Evolutionary conservation across 352 stramenopile species (phyloP), one percentile per base, ranked within the genome.

Genomic region (Halophytophthora batemanensis): DNA sequence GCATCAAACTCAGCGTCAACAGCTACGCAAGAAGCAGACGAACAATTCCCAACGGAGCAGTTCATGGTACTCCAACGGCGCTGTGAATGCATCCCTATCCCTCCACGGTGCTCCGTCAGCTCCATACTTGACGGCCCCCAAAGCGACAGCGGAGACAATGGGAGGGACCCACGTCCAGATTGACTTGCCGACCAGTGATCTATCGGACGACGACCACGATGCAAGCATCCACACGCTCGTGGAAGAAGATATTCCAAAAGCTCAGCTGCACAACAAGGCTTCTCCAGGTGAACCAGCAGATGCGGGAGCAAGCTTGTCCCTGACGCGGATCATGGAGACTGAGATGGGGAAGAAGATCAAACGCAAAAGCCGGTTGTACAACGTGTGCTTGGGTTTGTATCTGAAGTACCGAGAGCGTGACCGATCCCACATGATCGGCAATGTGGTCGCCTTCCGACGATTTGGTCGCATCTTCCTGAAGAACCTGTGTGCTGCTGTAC

Each of bases 251-350:
- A 31, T 31, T 31, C 25, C 25, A 31, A 31, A 31, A 8, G 25
- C 25, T 8, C 25, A 31, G 25, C 8, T 31, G 25, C 25, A 31
- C 25, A 31, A 8, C 8, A 31, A 31, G 8, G 4, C 25, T 31
- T 31, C 25, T 31, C 25, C 4, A 31, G 25, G 25, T 8, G 25
- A 31, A 31, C 25, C 25, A 8, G 8, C 25, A 31, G 25, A 31
- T 8, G 25, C 25, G 25, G 25, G 25, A 4, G 25, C 25, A 31
- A 31, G 25, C 25, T 31, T 31, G 25, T 31, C 62, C 15, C 52
- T 87, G 7, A 71, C 70, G 8, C 56, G 77, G 10, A 86, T 87
- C 19, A 87, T 85, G 74, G 69, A 86, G 51, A 86, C 74, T 1
- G 57, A 72, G 3, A 42, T 87, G 21, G 74, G 72, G 1, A 53